Evolutionary conservation across 1,284 basidiomycete species (phyloP).

Genomic region (Boletellus sp.): DNA sequence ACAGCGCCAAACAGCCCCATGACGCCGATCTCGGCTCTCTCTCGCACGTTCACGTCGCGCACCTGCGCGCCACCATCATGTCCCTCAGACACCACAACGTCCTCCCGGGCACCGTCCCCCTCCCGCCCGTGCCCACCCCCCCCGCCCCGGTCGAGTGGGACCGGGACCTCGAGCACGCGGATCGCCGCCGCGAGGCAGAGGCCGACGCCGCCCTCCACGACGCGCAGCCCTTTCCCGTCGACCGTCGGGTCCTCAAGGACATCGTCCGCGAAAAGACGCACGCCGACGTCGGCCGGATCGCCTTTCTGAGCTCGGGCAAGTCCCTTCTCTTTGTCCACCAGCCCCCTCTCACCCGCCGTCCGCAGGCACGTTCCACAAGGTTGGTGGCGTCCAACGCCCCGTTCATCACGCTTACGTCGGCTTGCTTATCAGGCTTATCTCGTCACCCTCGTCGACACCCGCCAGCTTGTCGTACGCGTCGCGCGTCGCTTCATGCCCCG

Average conservation of each 20-base stretch:
- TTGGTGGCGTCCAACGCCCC: constrained; percentile 22
- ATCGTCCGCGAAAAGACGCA: constrained; percentile 68
- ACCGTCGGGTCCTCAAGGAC: constrained; percentile 66
- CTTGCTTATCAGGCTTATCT: constrained; percentile 59
- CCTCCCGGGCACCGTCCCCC: constrained; percentile 4
- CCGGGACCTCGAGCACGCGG: constrained; percentile 64
- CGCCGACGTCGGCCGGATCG: constrained; percentile 62
- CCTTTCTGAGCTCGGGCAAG: constrained; percentile 71
- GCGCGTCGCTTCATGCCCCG: constrained; percentile 80
- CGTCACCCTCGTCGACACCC: constrained; percentile 58
- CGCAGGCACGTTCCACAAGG: constrained; percentile 77
- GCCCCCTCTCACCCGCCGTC: constrained; percentile 1
- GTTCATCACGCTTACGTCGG: constrained; percentile 3
- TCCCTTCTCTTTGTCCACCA: constrained; percentile 9
- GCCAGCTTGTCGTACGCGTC: constrained; percentile 68
- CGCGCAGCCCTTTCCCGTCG: constrained; percentile 64
- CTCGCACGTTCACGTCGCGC: constrained; percentile 7
- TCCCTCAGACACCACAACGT: background rate
- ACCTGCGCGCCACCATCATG: constrained; percentile 13
- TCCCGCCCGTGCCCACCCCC: constrained; percentile 10
- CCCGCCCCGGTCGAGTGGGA: constrained; percentile 49
- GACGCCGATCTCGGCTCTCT: too few species aligned
- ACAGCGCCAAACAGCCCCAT: background rate
- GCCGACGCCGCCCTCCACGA: constrained; percentile 58
- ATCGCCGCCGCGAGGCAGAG: constrained; percentile 56